Base-by-base conservation (phyloP, 805 yeast genomes). In the Kurtzmaniella cleridarum region DNA sequence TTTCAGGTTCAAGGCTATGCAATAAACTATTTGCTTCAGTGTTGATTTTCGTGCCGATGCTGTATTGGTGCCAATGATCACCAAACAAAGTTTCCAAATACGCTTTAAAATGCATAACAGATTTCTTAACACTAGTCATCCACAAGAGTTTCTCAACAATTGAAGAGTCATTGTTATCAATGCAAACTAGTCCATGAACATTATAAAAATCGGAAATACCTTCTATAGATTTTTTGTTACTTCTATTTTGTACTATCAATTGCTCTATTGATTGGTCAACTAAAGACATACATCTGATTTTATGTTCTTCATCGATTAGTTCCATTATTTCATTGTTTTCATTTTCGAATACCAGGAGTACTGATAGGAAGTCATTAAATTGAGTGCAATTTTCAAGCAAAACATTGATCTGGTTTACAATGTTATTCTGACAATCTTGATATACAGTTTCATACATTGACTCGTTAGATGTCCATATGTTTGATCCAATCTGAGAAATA, bases 41-140 rank as follows among this genome's bases (percentile, higher is more conserved):
- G 9, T 72, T 63, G 1, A 91, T 73, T 43, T 72, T 75, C 38
- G 70, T 73, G 0, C 96, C 96, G 11, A 54, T 32, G 2, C 71
- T 57, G 43, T 59, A 68, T 34, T 62, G 57, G 30, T 49, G 48
- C 74, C 74, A 68, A 29, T 55, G 57, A 2, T 38, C 34, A 1
- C 74, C 74, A 16, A 65, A 49, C 5, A 60, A 32, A n/a, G 33
- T 41, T 7, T 45, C 39, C 12, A 68, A 47, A 30, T 48, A 49
- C 0, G n/a, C 26, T 10, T 49, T 34, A 39, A 60, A 65, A 41
- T 51, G 59, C 11, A 45, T 35, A 3, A 59, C 27, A 39, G 61
- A 64, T 5, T 47, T 41, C 6, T 42, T 35, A 5, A 59, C 30
- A 34, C 54, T 44, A 6, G 47, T 34, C n/a, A 47, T 47, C 54